Conservation (phyloP, 2,329 filamentous ascomycete genomes). For the Plectosphaerella plurivora region DNA sequence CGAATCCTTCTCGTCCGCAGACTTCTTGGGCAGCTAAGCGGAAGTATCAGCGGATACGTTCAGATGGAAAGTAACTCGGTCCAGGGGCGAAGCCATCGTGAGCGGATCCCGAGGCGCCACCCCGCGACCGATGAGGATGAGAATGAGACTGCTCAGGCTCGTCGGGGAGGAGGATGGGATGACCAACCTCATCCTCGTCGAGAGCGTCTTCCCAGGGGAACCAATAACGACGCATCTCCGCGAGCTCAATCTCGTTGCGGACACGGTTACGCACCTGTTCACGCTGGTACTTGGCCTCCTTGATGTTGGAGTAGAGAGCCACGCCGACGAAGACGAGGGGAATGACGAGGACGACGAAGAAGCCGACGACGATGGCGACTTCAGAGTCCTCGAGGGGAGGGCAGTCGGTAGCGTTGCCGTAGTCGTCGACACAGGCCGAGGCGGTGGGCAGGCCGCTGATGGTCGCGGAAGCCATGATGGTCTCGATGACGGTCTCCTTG, state of each 20-base stretch:
- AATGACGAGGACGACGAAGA: constrained; percentile 6
- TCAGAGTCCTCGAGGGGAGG: neutral
- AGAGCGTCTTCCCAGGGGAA: constrained; percentile 11
- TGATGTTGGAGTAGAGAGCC: neutral
- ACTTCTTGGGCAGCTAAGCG: too few relatives aligned
- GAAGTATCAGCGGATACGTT: too few relatives aligned
- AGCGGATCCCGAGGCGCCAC: too few relatives aligned
- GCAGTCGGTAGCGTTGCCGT: neutral
- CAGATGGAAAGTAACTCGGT: too few relatives aligned
- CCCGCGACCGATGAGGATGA: too few relatives aligned
- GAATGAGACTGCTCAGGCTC: too few relatives aligned
- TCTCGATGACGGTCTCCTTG: too few relatives aligned
- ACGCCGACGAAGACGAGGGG: constrained; percentile 7
- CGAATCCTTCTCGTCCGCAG: too few relatives aligned
- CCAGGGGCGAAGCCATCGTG: too few relatives aligned
- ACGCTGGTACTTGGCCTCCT: neutral
- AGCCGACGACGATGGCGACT: constrained; percentile 4
- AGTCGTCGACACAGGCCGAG: neutral
- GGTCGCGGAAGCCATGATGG: too few relatives aligned
- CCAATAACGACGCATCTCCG: constrained; percentile 4
- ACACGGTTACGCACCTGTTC: neutral
- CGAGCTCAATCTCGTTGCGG: constrained; percentile 9
- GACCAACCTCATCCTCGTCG: constrained; percentile 5
- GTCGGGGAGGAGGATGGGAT: neutral
- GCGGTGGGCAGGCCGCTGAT: neutral